Evolutionary conservation across 371 early-diverging fungal genomes (phyloP), one percentile per base, ranked within the genome.

Genomic region (Lichtheimia ornata): DNA sequence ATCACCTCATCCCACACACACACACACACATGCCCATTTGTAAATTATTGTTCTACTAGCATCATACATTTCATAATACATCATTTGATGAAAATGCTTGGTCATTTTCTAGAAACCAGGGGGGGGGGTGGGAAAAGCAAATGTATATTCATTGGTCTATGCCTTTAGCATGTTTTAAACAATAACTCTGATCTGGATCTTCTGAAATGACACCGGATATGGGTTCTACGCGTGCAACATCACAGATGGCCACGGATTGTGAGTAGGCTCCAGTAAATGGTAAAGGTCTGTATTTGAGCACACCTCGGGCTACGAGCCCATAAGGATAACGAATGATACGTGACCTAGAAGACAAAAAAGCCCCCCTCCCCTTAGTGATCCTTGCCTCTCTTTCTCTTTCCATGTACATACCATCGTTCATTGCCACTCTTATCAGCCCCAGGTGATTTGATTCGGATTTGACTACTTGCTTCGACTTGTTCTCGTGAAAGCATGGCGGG

Each of bases 221-320:
- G 3, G 81, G 77, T 14, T 83, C 76, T 25, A 83, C 71, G 13
- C 62, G 65, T 17, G 66, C 71, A 5, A 79, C 76, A 63, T 71
- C 70, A 56, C 79, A 83, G 2, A 83, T 70, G 4, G 71, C 71
- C 9, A 69, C 63, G 0, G 77, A 73, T n/a, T 77, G 68, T 3
- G 62, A 60, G 56, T 70, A 73, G 2, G 53, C 50, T 4, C 63
- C 66, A 12, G 55, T 17, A 15, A 72, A 30, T 9, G 82, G 73
- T 24, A 77, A 58, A 3, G 72, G 72, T 18, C 72, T 73, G 59
- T 88, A 88, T 53, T 82, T 82, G 27, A 88, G 65, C 4, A 85
- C 82, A 17, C 89, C 89, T 57, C 89, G 76, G 25, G 86, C 74
- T 3, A 86, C 87, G 51, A 88, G 68, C 7, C 86, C 87, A 67